These are phyloP conservation scores for Sclerotinia spermophila DNA, from an alignment of 2,329 filamentous ascomycete species.

Conservation along the genomic window DNA sequence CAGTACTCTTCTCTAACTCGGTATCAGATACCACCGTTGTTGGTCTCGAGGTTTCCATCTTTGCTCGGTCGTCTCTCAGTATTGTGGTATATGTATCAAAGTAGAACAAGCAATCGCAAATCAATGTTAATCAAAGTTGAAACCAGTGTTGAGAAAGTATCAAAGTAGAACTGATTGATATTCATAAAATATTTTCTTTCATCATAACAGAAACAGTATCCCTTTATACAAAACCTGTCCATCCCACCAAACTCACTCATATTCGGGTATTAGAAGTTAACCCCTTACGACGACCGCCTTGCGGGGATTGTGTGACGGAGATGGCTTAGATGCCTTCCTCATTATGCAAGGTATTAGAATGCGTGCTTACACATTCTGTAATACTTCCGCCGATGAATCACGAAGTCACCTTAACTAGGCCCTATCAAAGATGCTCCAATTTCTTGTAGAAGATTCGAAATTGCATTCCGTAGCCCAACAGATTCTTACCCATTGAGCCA, in stretches of 20 bases:
- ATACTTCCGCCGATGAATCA: neutral
- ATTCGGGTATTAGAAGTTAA: neutral
- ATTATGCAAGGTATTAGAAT: neutral
- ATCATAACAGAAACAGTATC: neutral
- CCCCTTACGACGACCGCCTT: neutral
- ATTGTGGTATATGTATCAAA: neutral
- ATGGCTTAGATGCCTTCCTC: neutral
- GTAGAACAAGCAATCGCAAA: neutral
- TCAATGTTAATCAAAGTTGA: neutral
- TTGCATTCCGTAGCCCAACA: neutral
- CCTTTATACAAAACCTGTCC: neutral
- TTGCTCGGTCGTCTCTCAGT: neutral
- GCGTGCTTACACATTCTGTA: neutral
- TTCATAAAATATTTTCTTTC: neutral
- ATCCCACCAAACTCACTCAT: neutral
- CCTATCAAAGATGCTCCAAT: neutral
- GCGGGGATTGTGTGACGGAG: neutral
- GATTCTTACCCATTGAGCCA: neutral
- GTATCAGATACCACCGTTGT: conserved; percentile 4
- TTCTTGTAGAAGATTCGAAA: neutral
- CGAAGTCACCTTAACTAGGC: no score
- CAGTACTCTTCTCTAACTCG: conserved; percentile 24
- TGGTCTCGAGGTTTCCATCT: conserved; percentile 3
- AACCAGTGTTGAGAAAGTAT: neutral
- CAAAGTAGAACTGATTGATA: neutral